phyloP scores from a whole-genome alignment of 441 rosid species.

The Omphalea diandra region DNA sequence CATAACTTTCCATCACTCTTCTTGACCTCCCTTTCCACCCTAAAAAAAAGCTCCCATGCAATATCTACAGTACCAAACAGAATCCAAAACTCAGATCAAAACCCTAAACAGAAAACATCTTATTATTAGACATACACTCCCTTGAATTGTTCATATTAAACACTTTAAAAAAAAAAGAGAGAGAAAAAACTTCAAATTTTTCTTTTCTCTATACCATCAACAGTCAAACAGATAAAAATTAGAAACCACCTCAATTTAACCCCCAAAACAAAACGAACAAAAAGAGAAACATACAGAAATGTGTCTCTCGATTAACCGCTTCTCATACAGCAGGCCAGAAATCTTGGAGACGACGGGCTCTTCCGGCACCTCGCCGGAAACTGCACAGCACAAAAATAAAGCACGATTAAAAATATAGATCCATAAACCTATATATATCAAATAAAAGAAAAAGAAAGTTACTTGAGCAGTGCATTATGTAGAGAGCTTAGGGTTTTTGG shows the following conservation, averaged over 20 bases:
- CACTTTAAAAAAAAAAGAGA: background rate
- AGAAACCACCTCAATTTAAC: slow-evolving; percentile 11
- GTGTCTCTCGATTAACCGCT: slow-evolving; percentile 85
- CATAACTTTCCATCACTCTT: too few species aligned
- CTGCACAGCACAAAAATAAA: slow-evolving; percentile 37
- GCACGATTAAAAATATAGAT: slow-evolving; percentile 19
- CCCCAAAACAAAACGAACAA: background rate
- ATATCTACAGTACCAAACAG: slow-evolving; percentile 9
- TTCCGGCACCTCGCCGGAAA: slow-evolving; percentile 99
- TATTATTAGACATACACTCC: background rate
- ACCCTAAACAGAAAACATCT: background rate
- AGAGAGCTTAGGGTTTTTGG: slow-evolving; percentile 15
- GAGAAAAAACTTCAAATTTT: background rate
- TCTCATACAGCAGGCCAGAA: slow-evolving; percentile 88
- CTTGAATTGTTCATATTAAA: background rate
- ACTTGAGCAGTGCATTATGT: slow-evolving; percentile 82
- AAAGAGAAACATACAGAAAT: slow-evolving; percentile 46
- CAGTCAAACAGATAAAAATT: background rate
- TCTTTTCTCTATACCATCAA: background rate
- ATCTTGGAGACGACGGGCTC: slow-evolving; percentile 85
- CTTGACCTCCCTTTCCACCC: too few species aligned
- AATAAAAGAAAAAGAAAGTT: slow-evolving; percentile 22
- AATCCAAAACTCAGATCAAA: background rate
- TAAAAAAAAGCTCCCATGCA: too few species aligned
- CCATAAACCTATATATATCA: slow-evolving; percentile 6